phyloP scores from a whole-genome alignment of 1,284 basidiomycete genomes.

The Rhodotorula sp. region DNA sequence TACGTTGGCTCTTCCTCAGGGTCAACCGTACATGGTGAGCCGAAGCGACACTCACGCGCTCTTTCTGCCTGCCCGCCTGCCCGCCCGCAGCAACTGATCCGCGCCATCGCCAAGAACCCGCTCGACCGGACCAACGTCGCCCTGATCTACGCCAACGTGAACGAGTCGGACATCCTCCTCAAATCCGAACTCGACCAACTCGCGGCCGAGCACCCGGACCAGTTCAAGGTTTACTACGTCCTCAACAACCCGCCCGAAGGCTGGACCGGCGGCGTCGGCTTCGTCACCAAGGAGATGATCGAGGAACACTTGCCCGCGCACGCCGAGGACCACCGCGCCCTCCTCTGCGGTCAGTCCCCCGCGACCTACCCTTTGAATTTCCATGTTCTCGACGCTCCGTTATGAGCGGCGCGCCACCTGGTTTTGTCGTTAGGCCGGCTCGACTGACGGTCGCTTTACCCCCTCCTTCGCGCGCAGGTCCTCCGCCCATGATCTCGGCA shows the following conservation, averaged over 20 bases:
- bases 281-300: constrained; percentile 93
- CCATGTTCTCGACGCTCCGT: background rate
- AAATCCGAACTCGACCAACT: constrained; percentile 82
- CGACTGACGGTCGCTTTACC: too few species aligned
- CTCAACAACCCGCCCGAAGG: constrained; percentile 83
- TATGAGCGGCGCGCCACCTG: too few species aligned
- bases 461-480: constrained; percentile 54
- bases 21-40: background rate
- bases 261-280: constrained; percentile 88
- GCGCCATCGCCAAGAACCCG: constrained; percentile 81
- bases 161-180: constrained; percentile 59
- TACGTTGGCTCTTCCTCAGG: constrained; percentile 12
- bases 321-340: constrained; percentile 48
- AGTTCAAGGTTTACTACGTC: constrained; percentile 84
- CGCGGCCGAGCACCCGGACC: constrained; percentile 62
- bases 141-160: constrained; percentile 95
- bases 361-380: background rate
- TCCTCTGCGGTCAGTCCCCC: constrained; percentile 47
- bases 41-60: background rate
- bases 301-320: constrained; percentile 54
- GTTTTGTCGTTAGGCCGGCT: too few species aligned
- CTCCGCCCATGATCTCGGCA: constrained; percentile 92
- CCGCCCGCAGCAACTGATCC: constrained; percentile 71
- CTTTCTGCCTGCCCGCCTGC: too few species aligned
- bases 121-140: constrained; percentile 80